Conservation (phyloP, 208 protist genomes). For the Crithidia expoeki region DNA sequence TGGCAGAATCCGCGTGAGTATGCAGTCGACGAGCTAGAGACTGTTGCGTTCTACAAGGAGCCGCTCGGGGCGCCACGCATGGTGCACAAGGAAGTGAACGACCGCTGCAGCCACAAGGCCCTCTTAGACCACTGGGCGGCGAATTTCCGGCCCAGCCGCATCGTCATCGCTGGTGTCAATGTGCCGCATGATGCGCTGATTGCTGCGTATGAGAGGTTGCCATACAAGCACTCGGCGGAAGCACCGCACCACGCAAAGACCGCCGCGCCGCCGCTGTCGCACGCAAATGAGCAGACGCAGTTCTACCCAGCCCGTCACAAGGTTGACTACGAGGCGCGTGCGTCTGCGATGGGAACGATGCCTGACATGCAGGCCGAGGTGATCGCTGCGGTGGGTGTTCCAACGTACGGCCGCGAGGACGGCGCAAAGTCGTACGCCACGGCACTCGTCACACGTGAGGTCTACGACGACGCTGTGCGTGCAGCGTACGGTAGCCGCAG, state of each 20-base stretch:
- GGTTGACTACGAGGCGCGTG: constrained; percentile 70
- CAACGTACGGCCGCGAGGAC: constrained; percentile 62
- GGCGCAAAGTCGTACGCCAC: constrained; percentile 55
- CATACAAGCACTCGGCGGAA: constrained; percentile 75
- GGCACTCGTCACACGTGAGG: constrained; percentile 68
- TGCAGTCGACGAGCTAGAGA: constrained; percentile 77
- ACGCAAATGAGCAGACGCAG: constrained; percentile 71
- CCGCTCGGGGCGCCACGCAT: constrained; percentile 77
- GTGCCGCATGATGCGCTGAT: constrained; percentile 78
- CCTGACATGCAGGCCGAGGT: constrained; percentile 85
- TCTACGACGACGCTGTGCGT: constrained; percentile 57
- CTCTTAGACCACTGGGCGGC: constrained; percentile 80
- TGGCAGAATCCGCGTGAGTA: constrained; percentile 83
- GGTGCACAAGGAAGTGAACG: constrained; percentile 71
- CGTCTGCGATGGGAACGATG: constrained; percentile 76
- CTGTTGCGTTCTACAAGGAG: constrained; percentile 91
- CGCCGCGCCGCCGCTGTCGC: constrained; percentile 35
- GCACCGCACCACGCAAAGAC: constrained; percentile 68
- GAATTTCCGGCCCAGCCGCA: constrained; percentile 65
- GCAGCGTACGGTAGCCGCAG: constrained; percentile 22
- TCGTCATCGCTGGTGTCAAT: constrained; percentile 83
- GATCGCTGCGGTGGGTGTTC: constrained; percentile 74
- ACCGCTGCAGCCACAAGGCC: constrained; percentile 73
- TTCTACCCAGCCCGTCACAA: constrained; percentile 71
- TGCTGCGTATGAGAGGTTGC: constrained; percentile 78